Base-by-base conservation (phyloP, 2,329 filamentous ascomycete genomes). In the Graphium sp. region DNA sequence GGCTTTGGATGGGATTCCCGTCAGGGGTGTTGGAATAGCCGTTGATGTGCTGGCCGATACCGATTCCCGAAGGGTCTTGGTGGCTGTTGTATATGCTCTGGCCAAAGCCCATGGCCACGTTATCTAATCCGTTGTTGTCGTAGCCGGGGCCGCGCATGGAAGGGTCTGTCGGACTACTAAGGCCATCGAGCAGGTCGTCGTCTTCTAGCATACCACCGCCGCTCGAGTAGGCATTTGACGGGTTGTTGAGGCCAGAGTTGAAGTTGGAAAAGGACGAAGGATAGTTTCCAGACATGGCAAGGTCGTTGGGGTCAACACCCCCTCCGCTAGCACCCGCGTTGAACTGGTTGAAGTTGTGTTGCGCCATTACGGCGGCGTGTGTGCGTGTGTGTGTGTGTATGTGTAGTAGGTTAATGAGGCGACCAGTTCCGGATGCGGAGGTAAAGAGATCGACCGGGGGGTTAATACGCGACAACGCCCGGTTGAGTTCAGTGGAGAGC, bases 11-110 rank as follows among this genome's bases (percentile, higher is more conserved):
- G 5, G 87, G 84, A 30, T 83, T 78, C 29, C 83, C 83, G 35
- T 95, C 87, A 4, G 87, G 85, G 2, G 85, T 93, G 48, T 81
- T 82, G 13, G 87, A 93, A 52, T 79, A 95, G 35, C 82, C 72
- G 44, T 79, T 77, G 45, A 83, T 73, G 33, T 78, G 74, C 26
- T 66, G 58, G 37, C 80, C 74, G 41, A 76, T 66, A 34, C 72
- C 66, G 21, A 77, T 50, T 19, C 59, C 53, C 33, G 57, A 46
- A 34, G 59, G 62, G 28, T 55, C 61, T 33, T 76, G 73, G 33
- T 77, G 63, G 4, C 53, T 46, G 31, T 52, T 41, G 40, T 68
- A 74, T 12, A 66, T 55, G 28, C 56, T 56, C 31, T 69, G 63
- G 18, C 55, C 46, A 39, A 65, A 74, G 34, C 59, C 58, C 49